Percentiles rank a stretch among this genome's conserved stretches.
Conservation (phyloP, 768 basidiomycete genomes). For the Piloderma croceum region DNA sequence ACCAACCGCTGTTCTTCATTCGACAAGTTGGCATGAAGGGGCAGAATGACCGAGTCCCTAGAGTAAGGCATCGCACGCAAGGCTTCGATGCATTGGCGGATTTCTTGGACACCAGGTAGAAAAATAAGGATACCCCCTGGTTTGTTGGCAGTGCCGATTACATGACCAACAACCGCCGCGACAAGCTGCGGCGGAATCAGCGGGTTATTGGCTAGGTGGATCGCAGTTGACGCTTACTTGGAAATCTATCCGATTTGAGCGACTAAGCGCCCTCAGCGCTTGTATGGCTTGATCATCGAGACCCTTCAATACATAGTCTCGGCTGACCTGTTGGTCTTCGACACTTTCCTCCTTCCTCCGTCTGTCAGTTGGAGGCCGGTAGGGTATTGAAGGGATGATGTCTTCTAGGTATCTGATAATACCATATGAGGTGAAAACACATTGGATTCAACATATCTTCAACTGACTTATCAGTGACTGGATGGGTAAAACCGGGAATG, state of each 20-base stretch:
- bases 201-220: slow-evolving; percentile 1
- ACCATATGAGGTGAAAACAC: background rate
- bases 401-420: slow-evolving; percentile 77
- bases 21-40: slow-evolving; percentile 86
- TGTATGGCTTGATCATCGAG: slow-evolving; percentile 45
- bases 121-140: slow-evolving; percentile 79
- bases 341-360: slow-evolving; percentile 35
- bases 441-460: background rate
- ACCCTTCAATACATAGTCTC: slow-evolving; percentile 47
- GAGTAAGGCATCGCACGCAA: slow-evolving; percentile 34
- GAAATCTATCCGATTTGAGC: slow-evolving; percentile 67
- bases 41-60: slow-evolving; percentile 51
- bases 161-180: slow-evolving; percentile 57
- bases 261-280: slow-evolving; percentile 55
- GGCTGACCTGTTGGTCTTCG: slow-evolving; percentile 41
- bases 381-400: slow-evolving; percentile 52
- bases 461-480: slow-evolving; percentile 67
- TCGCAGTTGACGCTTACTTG: slow-evolving; percentile 38
- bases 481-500: slow-evolving; percentile 80
- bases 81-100: slow-evolving; percentile 67
- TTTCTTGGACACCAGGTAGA: slow-evolving; percentile 86
- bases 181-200: slow-evolving; percentile 44
- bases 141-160: slow-evolving; percentile 43
- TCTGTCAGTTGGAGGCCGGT: slow-evolving; percentile 40
- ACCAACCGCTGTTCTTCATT: slow-evolving; percentile 77